Percentiles rank a stretch among this genome's conserved stretches.
Conservation (phyloP, 768 basidiomycete genomes). For the Lactarius pseudohatsudake region DNA sequence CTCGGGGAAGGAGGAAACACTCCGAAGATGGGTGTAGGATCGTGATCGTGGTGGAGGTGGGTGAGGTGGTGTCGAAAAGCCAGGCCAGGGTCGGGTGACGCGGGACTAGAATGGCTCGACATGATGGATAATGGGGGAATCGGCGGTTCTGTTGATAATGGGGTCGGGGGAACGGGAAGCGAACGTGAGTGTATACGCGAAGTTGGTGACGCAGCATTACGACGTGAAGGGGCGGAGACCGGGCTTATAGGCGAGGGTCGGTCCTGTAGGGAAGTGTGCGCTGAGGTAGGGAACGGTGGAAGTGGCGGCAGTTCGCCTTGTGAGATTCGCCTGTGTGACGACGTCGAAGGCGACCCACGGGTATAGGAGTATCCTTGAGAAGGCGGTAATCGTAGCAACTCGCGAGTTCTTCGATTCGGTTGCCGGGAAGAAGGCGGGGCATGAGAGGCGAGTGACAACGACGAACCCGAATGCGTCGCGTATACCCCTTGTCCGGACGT, state of each 20-base stretch:
- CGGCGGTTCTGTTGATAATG: conserved; percentile 12
- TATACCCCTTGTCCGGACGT: not conserved
- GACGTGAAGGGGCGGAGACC: conserved; percentile 1
- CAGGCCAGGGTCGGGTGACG: too few species aligned
- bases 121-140: not conserved
- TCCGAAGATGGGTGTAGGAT: conserved; percentile 8
- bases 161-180: conserved; percentile 14
- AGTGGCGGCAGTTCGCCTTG: conserved; percentile 8
- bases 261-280: not conserved
- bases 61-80: not conserved
- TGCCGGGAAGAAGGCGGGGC: not conserved
- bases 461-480: conserved; percentile 6
- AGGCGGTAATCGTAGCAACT: conserved; percentile 8
- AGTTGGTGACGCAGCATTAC: not conserved
- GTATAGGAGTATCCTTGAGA: not conserved
- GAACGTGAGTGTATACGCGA: conserved; percentile 19
- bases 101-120: not conserved
- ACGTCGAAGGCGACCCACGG: not conserved
- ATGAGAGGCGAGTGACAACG: conserved; percentile 1
- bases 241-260: not conserved
- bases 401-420: conserved; percentile 13
- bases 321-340: not conserved
- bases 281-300: conserved; percentile 7
- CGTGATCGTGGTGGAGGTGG: not conserved
- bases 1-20: too few species aligned